A percentile compares a stretch with the other conserved stretches of the same genome.
Evolutionary conservation across 2,329 filamentous ascomycete species (phyloP).

Genomic region (Arthrobotrys iridis): DNA sequence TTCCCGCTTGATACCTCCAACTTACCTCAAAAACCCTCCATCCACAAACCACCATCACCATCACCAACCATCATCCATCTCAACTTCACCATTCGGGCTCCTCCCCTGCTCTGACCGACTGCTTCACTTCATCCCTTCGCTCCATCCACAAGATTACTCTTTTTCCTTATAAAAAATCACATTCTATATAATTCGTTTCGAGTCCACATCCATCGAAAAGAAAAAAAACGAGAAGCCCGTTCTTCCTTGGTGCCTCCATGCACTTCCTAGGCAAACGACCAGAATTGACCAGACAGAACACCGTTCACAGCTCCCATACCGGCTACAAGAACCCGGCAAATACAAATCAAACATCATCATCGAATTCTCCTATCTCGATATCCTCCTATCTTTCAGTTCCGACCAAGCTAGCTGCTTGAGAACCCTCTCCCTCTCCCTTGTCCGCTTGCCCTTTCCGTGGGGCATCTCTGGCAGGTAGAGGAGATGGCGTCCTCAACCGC

Average conservation of each 20-base stretch:
- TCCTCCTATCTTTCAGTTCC: not conserved
- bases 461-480: slow-evolving; percentile 50
- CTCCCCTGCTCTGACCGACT: not conserved
- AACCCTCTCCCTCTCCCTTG: not conserved
- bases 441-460: slow-evolving; percentile 37
- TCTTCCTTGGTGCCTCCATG: slow-evolving; percentile 51
- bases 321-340: slow-evolving; percentile 48
- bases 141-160: not conserved
- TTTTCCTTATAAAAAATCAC: slow-evolving; percentile 47
- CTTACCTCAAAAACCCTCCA: slow-evolving; percentile 10
- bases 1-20: slow-evolving; percentile 52
- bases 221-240: no score
- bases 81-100: slow-evolving; percentile 42
- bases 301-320: slow-evolving; percentile 53
- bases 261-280: slow-evolving; percentile 51
- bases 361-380: not conserved
- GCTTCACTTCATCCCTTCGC: not conserved
- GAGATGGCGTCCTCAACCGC: slow-evolving; percentile 63
- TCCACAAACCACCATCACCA: slow-evolving; percentile 19
- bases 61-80: slow-evolving; percentile 21
- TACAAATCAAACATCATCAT: not conserved
- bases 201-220: slow-evolving; percentile 47
- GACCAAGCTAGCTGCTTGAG: slow-evolving; percentile 22
- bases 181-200: slow-evolving; percentile 48
- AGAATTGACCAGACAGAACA: slow-evolving; percentile 49